A percentile compares a stretch with the other conserved stretches of the same genome.
Conservation (phyloP, 2,329 filamentous ascomycete species). For the Diaporthe helianthi region DNA sequence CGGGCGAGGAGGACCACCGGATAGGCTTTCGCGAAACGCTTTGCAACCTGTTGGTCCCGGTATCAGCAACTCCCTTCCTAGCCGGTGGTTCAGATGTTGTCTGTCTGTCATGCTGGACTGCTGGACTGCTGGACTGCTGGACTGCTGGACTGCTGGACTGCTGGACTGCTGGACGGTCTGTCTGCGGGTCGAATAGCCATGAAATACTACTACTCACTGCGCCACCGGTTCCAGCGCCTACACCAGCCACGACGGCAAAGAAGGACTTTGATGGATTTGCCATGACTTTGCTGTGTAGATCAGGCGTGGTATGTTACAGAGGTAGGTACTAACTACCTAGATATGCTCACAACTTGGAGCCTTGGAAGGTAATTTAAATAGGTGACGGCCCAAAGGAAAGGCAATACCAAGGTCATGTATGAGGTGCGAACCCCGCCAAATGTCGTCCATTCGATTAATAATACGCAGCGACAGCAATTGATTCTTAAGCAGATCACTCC, state of each 20-base stretch:
- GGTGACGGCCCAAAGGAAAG: not conserved
- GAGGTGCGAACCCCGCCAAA: slow-evolving; percentile 21
- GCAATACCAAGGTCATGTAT: slow-evolving; percentile 8
- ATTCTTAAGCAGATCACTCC: too few species aligned
- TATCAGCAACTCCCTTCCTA: not conserved
- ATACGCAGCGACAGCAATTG: too few species aligned
- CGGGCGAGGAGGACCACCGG: slow-evolving; percentile 79
- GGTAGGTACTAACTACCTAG: too few species aligned
- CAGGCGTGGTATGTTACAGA: not conserved
- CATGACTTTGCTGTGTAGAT: slow-evolving; percentile 24
- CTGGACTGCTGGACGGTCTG: too few species aligned
- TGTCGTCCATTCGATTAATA: slow-evolving; percentile 17
- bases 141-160: too few species aligned
- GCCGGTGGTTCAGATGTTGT: too few species aligned
- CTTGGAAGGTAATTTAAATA: not conserved
- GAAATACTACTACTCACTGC: slow-evolving; percentile 33
- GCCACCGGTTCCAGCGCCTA: slow-evolving; percentile 69
- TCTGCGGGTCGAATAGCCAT: not conserved
- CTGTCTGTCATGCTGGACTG: not conserved
- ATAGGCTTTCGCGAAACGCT: slow-evolving; percentile 69
- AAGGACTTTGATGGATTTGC: slow-evolving; percentile 47
- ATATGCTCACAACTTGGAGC: too few species aligned
- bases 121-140: too few species aligned
- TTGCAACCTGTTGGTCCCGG: slow-evolving; percentile 51
- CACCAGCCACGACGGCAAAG: slow-evolving; percentile 74